Evolutionary conservation across 2,329 filamentous ascomycete species (phyloP).

Genomic region (Claviceps capensis): DNA sequence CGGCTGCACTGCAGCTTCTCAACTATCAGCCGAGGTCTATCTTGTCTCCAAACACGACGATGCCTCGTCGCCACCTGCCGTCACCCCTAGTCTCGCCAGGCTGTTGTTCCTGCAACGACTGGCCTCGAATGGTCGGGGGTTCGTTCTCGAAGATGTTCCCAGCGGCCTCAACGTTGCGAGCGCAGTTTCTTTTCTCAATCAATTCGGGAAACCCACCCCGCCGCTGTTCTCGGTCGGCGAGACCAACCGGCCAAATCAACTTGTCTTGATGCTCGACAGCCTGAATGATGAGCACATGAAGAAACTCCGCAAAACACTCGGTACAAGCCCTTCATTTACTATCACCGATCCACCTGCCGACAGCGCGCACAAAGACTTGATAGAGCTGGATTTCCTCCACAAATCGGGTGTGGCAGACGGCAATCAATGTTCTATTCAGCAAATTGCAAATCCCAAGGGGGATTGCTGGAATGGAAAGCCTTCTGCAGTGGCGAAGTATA

Average conservation of each 20-base stretch:
- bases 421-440: constrained; percentile 23
- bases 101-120: constrained; percentile 46
- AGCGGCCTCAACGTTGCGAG: constrained; percentile 27
- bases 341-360: constrained; percentile 31
- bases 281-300: constrained; percentile 32
- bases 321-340: constrained; percentile 31
- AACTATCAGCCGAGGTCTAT: constrained; percentile 37
- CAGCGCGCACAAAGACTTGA: constrained; percentile 27
- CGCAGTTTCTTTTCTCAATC: constrained; percentile 43
- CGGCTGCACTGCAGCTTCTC: constrained; percentile 24
- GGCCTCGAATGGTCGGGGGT: constrained; percentile 31
- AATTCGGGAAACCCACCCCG: constrained; percentile 39
- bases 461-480: constrained; percentile 29
- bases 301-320: constrained; percentile 24
- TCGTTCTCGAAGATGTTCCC: constrained; percentile 32
- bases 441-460: constrained; percentile 29
- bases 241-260: constrained; percentile 31
- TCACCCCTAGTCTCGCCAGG: constrained; percentile 40
- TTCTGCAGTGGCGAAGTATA: constrained; percentile 12
- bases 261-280: constrained; percentile 47
- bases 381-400: constrained; percentile 26
- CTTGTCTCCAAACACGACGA: constrained; percentile 26
- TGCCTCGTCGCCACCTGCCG: constrained; percentile 22
- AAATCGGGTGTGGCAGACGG: constrained; percentile 22
- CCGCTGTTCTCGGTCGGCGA: constrained; percentile 33